Conservation (phyloP, 129 eudicot species). For the Mikania micrantha region DNA sequence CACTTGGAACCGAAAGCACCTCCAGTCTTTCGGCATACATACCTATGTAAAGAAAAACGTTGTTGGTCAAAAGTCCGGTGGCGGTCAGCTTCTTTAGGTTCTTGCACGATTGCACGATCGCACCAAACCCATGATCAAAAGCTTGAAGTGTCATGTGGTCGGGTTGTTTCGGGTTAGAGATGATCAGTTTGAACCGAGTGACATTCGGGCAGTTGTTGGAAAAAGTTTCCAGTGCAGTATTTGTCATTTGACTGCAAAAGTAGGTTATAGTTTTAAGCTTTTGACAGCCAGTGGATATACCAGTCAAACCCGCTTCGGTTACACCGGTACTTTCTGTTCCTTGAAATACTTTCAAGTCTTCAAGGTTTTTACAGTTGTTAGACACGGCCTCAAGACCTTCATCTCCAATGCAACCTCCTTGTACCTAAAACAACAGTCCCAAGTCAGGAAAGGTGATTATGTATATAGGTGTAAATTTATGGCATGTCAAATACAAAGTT, state of each 20-base stretch:
- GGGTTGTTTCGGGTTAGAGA: slow-evolving; percentile 46
- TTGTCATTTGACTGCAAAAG: slow-evolving; percentile 78
- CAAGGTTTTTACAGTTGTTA: slow-evolving; percentile 59
- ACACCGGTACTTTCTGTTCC: slow-evolving; percentile 36
- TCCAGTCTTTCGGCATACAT: slow-evolving; percentile 78
- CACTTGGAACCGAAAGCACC: slow-evolving; percentile 61
- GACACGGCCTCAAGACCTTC: slow-evolving; percentile 60
- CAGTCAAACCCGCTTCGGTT: slow-evolving; percentile 67
- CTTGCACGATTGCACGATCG: slow-evolving; percentile 69
- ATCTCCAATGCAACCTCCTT: slow-evolving; percentile 71
- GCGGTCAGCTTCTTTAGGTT: slow-evolving; percentile 52
- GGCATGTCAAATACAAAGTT: too few species aligned
- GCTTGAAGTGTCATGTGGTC: slow-evolving; percentile 67
- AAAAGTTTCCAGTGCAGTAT: slow-evolving; percentile 58
- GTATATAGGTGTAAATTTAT: too few species aligned
- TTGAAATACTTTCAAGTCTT: slow-evolving; percentile 63
- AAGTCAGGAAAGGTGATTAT: too few species aligned
- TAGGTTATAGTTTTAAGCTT: slow-evolving; percentile 56
- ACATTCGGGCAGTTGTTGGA: slow-evolving; percentile 66
- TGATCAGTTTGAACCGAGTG: slow-evolving; percentile 49
- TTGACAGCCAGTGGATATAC: slow-evolving; percentile 67
- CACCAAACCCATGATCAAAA: slow-evolving; percentile 76
- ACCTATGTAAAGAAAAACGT: slow-evolving; percentile 73
- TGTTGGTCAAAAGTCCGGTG: slow-evolving; percentile 71
- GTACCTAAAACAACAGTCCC: slow-evolving; percentile 38